Conservation (phyloP, 768 basidiomycete species). For the Chiua virens region DNA sequence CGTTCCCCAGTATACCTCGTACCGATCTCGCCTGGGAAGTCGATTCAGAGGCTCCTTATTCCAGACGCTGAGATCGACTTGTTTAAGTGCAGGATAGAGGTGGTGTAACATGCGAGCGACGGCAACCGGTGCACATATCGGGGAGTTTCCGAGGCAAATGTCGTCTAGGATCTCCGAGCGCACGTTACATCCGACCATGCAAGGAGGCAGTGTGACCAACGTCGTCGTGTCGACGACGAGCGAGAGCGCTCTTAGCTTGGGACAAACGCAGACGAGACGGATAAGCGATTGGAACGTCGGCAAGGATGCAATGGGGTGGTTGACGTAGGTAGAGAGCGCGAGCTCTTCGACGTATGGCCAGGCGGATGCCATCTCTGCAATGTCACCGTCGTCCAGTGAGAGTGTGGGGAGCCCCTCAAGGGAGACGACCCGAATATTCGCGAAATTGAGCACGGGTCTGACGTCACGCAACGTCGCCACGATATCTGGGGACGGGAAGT, state of each 20-base stretch:
- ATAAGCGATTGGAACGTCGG: conserved; percentile 22
- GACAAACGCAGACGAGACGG: conserved; percentile 11
- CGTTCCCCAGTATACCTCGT: conserved; percentile 14
- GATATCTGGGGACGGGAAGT: neutral
- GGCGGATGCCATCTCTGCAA: conserved; percentile 11
- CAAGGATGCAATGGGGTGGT: conserved; percentile 11
- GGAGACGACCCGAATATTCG: conserved; percentile 9
- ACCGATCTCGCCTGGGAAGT: conserved; percentile 8
- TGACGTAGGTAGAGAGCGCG: conserved; percentile 15
- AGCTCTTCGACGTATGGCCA: conserved; percentile 26
- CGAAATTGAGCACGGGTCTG: conserved; percentile 15
- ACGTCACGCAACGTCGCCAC: conserved; percentile 7
- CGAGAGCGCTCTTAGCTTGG: conserved; percentile 13
- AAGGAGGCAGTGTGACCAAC: neutral
- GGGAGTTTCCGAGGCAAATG: conserved; percentile 25
- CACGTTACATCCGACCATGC: neutral
- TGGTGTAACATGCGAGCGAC: conserved; percentile 9
- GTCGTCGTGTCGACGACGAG: conserved; percentile 26
- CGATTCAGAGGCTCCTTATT: conserved; percentile 12
- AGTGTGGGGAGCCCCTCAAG: conserved; percentile 18
- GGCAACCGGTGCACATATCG: conserved; percentile 2
- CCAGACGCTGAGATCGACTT: conserved; percentile 20
- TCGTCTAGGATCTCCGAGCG: conserved; percentile 2
- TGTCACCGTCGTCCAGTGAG: conserved; percentile 14
- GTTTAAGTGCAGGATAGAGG: conserved; percentile 21